phyloP scores from a whole-genome alignment of 148 eudicot genomes.

The Nepenthes gracilis region DNA sequence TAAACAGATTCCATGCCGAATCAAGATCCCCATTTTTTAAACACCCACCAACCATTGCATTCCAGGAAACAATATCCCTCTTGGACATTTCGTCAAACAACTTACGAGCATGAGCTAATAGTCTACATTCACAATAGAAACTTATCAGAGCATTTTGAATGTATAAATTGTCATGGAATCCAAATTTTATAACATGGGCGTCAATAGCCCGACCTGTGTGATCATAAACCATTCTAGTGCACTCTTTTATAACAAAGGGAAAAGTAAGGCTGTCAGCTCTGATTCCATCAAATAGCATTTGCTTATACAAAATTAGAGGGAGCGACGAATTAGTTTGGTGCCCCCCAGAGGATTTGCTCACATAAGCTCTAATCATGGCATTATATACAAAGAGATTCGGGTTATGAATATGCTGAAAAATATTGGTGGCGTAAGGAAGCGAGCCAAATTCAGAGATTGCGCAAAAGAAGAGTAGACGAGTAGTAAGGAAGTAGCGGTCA shows the following conservation, averaged over 20 bases:
- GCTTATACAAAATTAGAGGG: slow-evolving; percentile 27
- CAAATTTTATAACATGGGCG: slow-evolving; percentile 33
- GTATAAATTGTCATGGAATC: slow-evolving; percentile 30
- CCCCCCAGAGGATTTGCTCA: slow-evolving; percentile 15
- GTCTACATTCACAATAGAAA: slow-evolving; percentile 33
- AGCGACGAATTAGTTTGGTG: slow-evolving; percentile 15
- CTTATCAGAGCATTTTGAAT: slow-evolving; percentile 37
- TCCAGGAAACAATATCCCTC: slow-evolving; percentile 67
- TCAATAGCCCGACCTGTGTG: slow-evolving; percentile 32
- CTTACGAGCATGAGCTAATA: slow-evolving; percentile 25
- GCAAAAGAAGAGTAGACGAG: slow-evolving; percentile 59
- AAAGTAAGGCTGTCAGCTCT: slow-evolving; percentile 46
- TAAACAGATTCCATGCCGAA: slow-evolving; percentile 40
- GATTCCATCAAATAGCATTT: slow-evolving; percentile 28
- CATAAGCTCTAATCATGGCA: slow-evolving; percentile 52
- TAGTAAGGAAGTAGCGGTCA: slow-evolving; percentile 42
- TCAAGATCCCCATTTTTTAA: slow-evolving; percentile 48
- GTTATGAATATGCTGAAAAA: slow-evolving; percentile 22
- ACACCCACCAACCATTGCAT: slow-evolving; percentile 47
- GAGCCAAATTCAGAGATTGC: slow-evolving; percentile 33
- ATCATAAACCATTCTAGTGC: slow-evolving; percentile 29
- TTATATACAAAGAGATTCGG: slow-evolving; percentile 56
- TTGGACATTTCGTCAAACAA: slow-evolving; percentile 50
- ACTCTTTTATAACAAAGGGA: slow-evolving; percentile 52
- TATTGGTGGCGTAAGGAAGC: slow-evolving; percentile 33